Base-by-base conservation (phyloP, 2,329 filamentous ascomycete genomes). In the Pseudomassariella vexata region DNA sequence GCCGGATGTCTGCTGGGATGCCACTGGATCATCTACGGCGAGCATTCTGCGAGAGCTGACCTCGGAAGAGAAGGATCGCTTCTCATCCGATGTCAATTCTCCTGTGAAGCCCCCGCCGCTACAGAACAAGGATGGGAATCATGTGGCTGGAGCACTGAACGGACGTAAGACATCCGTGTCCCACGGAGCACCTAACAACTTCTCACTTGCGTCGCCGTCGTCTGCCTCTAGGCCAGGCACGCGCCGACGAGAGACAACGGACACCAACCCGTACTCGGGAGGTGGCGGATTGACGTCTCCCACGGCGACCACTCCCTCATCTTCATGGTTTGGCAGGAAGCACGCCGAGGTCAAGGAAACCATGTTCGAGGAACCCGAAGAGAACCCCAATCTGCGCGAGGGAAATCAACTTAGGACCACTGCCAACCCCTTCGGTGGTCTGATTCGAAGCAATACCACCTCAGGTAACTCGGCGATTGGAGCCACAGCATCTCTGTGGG, bases 1-100 rank as follows among this genome's bases (percentile, higher is more conserved):
- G 26, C 85, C 89, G n/a, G 87, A 92, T 41, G 76, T 90, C 24
- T 96, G 89, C 57, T 98, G 90, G 92, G 85, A 94, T 52, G 62
- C 73, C 37, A 71, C 73, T 38, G 87, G 85, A 16, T 71, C 73
- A 32, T 70, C 78, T 26, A 72, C 76, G 42, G 87, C 89, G 6
- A 66, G 95, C 42, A 79, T 78, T 19, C 57, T 95, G 42, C 70
- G 76, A 40, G 79, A 84, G 25, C 78, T 94, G 76, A 67, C 72
- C 2, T 41, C 59, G 5, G 70, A 77, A 38, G 79, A 82, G 59
- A 76, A 68, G 51, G 70, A 95, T 83, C 66, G 84, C 41, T 95
- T 95, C 59, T 63, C 78, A 30, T 76, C 75, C 30, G 92, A 94
- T 42, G 88, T 98, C 53, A 98, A 96, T 58, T 95, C 92, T 21